phyloP scores from a whole-genome alignment of 805 yeast species.

The Torulaspora franciscae region DNA sequence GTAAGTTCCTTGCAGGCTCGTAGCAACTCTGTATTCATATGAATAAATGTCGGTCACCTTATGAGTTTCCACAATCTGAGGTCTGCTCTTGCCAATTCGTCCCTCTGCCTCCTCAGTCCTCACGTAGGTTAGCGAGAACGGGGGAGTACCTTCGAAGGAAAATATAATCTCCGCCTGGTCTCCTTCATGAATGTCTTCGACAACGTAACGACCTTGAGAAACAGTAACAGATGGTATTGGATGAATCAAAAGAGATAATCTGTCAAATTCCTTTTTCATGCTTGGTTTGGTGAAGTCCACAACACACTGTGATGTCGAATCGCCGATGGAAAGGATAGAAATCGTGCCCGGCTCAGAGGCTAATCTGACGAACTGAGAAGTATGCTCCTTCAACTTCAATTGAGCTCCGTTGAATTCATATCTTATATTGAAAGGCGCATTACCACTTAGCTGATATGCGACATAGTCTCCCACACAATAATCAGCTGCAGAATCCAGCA shows the following conservation, averaged over 20 bases:
- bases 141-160: conserved; percentile 82
- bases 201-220: conserved; percentile 66
- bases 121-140: conserved; percentile 80
- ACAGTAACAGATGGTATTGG: conserved; percentile 77
- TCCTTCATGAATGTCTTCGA: conserved; percentile 88
- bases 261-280: conserved; percentile 33
- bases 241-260: conserved; percentile 42
- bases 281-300: conserved; percentile 50
- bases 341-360: conserved; percentile 82
- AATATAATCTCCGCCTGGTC: conserved; percentile 87
- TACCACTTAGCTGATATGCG: conserved; percentile 67
- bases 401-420: conserved; percentile 65
- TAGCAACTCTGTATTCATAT: conserved; percentile 62
- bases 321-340: conserved; percentile 61
- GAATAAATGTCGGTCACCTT: conserved; percentile 59
- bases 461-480: conserved; percentile 93
- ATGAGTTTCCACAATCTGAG: conserved; percentile 55
- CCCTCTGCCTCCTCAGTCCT: conserved; percentile 53
- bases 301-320: conserved; percentile 67
- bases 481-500: conserved; percentile 41
- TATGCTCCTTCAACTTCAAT: conserved; percentile 51
- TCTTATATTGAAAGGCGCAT: conserved; percentile 70
- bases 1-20: conserved; percentile 87
- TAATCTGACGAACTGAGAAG: conserved; percentile 54
- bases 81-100: conserved; percentile 42